Base-by-base conservation (phyloP, 1,284 basidiomycete genomes). In the Ceratobasidium sp. region DNA sequence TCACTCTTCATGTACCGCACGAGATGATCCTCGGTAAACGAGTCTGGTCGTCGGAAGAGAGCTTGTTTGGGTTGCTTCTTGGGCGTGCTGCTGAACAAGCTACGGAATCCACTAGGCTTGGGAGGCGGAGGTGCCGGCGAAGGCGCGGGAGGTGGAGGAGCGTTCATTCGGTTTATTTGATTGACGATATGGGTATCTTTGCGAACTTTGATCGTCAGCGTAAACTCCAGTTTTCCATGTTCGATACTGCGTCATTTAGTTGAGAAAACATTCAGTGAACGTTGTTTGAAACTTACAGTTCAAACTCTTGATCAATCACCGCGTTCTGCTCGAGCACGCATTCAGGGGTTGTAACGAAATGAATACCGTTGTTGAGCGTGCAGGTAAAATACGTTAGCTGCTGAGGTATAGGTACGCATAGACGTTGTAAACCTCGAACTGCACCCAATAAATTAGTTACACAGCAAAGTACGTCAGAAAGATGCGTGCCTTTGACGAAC, bases 311-410 rank as follows among this genome's bases (percentile, higher is more conserved):
- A 69, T 95, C 93, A 80, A 99, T 95, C 26, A 88, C 88, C 76
- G 90, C 91, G 40, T 93, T 91, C 53, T 88, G 86, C 44, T 86
- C 87, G 2, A 98, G 86, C 12, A 87, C 86, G 58, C 89, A 89
- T 82, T 95, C 94, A 0, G 95, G 96, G 0, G 97, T 98, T 4
- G 95, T 95, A 77, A 99, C 97, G 81, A 94, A 97, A 85, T 99
- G 97, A 78, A 98, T 96, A 9, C 97, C 97, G 82, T 99, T 99
- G 86, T 98, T 97, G 79, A 99, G 88, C 0, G 95, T 96, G 83
- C 95, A 95, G n/a, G 93, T 93, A 81, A 98, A 89, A 49, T 87
- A 88, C 0, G 97, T 97, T 0, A 90, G 86, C 80, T 94, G 88
- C 20, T 86, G 86, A 0, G 96, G 96, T 13, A 97, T 81, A 1